Conservation (phyloP, 2,329 filamentous ascomycete genomes). For the Aaosphaeria pasadenensis region DNA sequence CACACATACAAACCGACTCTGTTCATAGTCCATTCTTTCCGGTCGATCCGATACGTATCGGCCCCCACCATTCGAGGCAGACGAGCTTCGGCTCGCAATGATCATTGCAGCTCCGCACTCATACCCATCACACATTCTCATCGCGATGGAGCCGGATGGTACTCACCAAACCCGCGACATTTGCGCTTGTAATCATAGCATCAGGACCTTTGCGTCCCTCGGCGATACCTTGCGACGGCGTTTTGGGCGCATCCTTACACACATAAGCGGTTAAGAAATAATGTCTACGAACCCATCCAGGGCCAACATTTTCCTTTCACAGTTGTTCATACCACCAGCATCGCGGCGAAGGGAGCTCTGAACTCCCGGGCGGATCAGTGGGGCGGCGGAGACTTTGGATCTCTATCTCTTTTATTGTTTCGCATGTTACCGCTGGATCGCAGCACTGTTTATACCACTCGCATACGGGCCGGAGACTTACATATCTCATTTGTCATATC, state of each 20-base stretch:
- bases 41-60: too few species aligned
- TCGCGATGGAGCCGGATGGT: too few species aligned
- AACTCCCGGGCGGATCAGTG: conserved; percentile 8
- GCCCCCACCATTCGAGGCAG: too few species aligned
- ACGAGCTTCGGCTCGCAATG: not conserved
- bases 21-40: too few species aligned
- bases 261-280: conserved; percentile 27
- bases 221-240: conserved; percentile 27
- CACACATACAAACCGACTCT: too few species aligned
- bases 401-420: conserved; percentile 18
- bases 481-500: conserved; percentile 25
- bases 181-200: conserved; percentile 33
- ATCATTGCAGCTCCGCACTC: not conserved
- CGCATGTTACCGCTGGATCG: conserved; percentile 12
- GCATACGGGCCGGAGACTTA: conserved; percentile 15
- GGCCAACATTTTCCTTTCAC: conserved; percentile 20
- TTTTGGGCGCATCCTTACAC: conserved; percentile 25
- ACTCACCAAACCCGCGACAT: not conserved
- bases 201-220: conserved; percentile 18
- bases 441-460: conserved; percentile 32
- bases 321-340: conserved; percentile 14
- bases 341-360: conserved; percentile 1
- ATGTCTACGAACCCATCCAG: conserved; percentile 27
- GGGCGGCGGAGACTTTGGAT: conserved; percentile 4
- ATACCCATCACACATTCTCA: not conserved